Evolutionary conservation across 1,284 basidiomycete genomes (phyloP).

Genomic region (Cryptococcus sp.): DNA sequence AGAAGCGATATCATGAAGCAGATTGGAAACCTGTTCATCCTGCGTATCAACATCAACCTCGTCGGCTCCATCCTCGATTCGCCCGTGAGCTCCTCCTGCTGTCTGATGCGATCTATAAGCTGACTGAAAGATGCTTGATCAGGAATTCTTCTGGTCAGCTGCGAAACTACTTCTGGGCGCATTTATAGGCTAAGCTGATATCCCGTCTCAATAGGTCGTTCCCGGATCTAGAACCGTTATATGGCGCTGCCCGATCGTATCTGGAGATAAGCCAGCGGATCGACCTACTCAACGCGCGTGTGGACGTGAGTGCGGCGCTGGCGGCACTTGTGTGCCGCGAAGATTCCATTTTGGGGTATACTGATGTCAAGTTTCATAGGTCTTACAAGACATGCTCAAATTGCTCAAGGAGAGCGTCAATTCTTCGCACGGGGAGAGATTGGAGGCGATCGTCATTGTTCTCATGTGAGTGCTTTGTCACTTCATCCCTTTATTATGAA

Average conservation of each 20-base stretch:
- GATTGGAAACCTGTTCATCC: slow-evolving; percentile 90
- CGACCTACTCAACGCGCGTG: slow-evolving; percentile 87
- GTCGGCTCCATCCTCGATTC: slow-evolving; percentile 94
- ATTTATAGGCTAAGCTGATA: background rate
- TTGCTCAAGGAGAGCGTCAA: slow-evolving; percentile 89
- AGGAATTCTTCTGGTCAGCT: slow-evolving; percentile 84
- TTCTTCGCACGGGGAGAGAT: slow-evolving; percentile 82
- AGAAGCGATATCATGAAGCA: slow-evolving; percentile 90
- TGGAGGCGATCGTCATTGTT: slow-evolving; percentile 94
- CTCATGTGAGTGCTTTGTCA: slow-evolving; percentile 71
- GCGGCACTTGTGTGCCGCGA: background rate
- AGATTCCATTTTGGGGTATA: slow-evolving; percentile 1
- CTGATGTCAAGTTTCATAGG: slow-evolving; percentile 55
- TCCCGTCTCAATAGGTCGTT: slow-evolving; percentile 54
- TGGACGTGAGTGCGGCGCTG: slow-evolving; percentile 65
- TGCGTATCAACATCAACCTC: slow-evolving; percentile 92
- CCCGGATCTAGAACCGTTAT: slow-evolving; percentile 92
- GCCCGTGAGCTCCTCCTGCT: slow-evolving; percentile 64
- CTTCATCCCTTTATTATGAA: background rate
- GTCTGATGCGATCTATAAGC: background rate
- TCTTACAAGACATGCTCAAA: slow-evolving; percentile 95
- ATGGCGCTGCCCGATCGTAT: slow-evolving; percentile 89
- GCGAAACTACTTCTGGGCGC: background rate
- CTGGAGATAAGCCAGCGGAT: slow-evolving; percentile 93
- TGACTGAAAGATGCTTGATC: slow-evolving; percentile 8